These are phyloP conservation scores for Cyclotella atomus DNA, from an alignment of 108 stramenopile species.

Conservation along the genomic window DNA sequence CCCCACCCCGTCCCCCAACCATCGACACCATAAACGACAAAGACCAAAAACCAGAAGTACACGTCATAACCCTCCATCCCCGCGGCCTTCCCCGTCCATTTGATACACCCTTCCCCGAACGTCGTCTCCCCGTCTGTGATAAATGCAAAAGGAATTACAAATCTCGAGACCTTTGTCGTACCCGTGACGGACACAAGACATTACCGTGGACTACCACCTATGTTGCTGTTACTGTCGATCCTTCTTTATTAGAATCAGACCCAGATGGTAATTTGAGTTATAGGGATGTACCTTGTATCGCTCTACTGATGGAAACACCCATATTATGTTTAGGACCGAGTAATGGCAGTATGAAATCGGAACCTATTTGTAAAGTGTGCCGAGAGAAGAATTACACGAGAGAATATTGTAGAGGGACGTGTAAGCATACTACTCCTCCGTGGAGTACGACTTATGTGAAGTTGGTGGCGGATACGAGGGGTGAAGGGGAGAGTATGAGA, in stretches of 20 bases:
- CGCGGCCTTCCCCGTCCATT: constrained; percentile 78
- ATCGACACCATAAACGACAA: neutral
- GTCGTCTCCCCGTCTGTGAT: constrained; percentile 79
- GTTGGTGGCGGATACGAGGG: constrained; percentile 25
- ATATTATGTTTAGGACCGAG: constrained; percentile 31
- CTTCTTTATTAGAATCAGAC: constrained; percentile 39
- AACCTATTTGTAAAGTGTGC: constrained; percentile 47
- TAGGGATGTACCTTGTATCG: constrained; percentile 15
- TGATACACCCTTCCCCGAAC: constrained; percentile 83
- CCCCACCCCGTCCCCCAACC: neutral
- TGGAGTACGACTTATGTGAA: constrained; percentile 52
- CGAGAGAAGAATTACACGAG: constrained; percentile 54
- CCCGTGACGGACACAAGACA: constrained; percentile 73
- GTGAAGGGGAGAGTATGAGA: neutral
- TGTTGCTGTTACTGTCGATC: constrained; percentile 76
- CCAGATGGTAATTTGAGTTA: constrained; percentile 18
- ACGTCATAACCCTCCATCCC: constrained; percentile 49
- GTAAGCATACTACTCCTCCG: constrained; percentile 48
- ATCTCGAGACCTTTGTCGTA: constrained; percentile 81
- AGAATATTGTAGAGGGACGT: constrained; percentile 46
- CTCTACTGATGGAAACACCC: constrained; percentile 25
- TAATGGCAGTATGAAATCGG: constrained; percentile 31
- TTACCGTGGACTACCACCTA: constrained; percentile 87
- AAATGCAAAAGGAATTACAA: constrained; percentile 90
- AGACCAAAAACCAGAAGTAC: neutral